These are phyloP conservation scores for Drechslerella dactyloides DNA, from an alignment of 2,329 filamentous ascomycete species.

Conservation along the genomic window DNA sequence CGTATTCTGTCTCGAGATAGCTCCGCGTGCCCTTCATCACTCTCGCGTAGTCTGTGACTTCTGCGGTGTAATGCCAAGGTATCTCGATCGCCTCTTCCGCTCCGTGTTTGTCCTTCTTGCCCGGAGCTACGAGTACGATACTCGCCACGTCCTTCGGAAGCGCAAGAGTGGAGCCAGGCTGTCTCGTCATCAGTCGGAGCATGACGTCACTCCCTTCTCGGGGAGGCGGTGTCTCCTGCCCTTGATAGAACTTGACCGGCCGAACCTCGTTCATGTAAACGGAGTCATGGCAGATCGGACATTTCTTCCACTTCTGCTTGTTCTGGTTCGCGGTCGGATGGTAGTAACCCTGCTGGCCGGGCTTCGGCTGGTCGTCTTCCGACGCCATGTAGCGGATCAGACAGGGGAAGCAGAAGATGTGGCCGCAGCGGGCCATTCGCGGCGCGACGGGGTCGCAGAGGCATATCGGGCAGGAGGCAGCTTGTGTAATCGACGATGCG, in stretches of 20 bases:
- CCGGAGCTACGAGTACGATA: conserved; percentile 55
- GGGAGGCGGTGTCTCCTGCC: conserved; percentile 81
- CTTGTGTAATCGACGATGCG: conserved; percentile 86
- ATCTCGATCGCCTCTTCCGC: conserved; percentile 64
- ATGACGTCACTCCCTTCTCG: conserved; percentile 88
- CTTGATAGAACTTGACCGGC: conserved; percentile 87
- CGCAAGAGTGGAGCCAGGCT: conserved; percentile 80
- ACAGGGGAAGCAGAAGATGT: conserved; percentile 95
- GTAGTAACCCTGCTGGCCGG: conserved; percentile 68
- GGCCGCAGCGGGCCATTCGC: conserved; percentile 94
- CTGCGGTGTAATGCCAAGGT: conserved; percentile 93
- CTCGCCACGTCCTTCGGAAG: conserved; percentile 79
- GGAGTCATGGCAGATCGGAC: conserved; percentile 91
- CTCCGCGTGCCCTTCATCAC: conserved; percentile 92
- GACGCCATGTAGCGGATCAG: conserved; percentile 95
- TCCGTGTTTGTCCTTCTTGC: conserved; percentile 14
- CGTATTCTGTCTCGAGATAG: conserved; percentile 83
- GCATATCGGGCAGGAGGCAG: conserved; percentile 90
- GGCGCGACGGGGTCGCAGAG: conserved; percentile 90
- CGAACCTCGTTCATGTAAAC: conserved; percentile 90
- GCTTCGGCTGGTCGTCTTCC: conserved; percentile 67
- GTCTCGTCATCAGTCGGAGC: conserved; percentile 80
- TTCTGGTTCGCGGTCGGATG: conserved; percentile 39
- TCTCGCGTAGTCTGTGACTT: conserved; percentile 90
- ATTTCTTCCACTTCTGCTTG: conserved; percentile 80